Evolutionary conservation across 148 eudicot species (phyloP).

Genomic region (Oxyria digyna): DNA sequence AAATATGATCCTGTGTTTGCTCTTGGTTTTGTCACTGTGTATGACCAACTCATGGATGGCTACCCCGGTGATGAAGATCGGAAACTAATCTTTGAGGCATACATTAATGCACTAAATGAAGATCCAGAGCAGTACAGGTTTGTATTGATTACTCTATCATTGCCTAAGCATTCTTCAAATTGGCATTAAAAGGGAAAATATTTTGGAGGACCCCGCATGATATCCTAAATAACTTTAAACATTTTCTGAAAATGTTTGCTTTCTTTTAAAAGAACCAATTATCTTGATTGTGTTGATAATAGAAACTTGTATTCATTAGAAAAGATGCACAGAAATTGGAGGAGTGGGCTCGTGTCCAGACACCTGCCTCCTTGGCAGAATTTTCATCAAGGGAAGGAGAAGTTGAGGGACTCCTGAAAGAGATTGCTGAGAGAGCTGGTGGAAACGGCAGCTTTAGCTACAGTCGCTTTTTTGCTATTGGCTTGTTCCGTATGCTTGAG

Average conservation of each 20-base stretch:
- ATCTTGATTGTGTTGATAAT: slow-evolving; percentile 10
- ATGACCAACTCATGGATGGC: slow-evolving; percentile 97
- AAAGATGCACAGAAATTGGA: slow-evolving; percentile 82
- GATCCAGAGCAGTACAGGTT: slow-evolving; percentile 81
- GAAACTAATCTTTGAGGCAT: slow-evolving; percentile 72
- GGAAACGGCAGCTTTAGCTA: slow-evolving; percentile 60
- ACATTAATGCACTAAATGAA: slow-evolving; percentile 73
- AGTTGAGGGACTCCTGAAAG: slow-evolving; percentile 60
- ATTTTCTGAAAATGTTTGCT: not conserved
- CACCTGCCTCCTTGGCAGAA: slow-evolving; percentile 51
- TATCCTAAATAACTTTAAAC: not conserved
- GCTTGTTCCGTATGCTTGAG: slow-evolving; percentile 90
- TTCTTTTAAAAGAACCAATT: not conserved
- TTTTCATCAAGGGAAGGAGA: slow-evolving; percentile 81
- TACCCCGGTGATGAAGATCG: slow-evolving; percentile 87
- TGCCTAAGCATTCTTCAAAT: not conserved
- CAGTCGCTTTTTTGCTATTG: slow-evolving; percentile 92
- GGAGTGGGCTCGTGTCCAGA: slow-evolving; percentile 80
- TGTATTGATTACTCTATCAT: slow-evolving; percentile 1
- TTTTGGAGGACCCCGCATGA: not conserved
- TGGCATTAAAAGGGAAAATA: not conserved
- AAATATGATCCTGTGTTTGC: slow-evolving; percentile 90
- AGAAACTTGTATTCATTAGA: slow-evolving; percentile 30
- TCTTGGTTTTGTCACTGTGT: slow-evolving; percentile 93
- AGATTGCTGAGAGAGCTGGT: slow-evolving; percentile 76